phyloP scores from a whole-genome alignment of 345 rosid species.

The Syzygium aqueum region DNA sequence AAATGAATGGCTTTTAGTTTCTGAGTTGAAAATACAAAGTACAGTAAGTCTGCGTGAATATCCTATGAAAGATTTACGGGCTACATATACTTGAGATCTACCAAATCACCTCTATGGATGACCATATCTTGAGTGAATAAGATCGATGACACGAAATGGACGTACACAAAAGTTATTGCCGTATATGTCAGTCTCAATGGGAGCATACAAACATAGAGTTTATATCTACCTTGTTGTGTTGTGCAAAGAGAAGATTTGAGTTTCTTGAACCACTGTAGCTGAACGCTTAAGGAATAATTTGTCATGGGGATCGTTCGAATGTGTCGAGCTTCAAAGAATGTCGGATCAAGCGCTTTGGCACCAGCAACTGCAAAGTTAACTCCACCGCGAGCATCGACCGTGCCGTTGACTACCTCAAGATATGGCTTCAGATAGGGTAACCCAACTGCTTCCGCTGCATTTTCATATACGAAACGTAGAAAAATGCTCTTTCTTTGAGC shows the following conservation, averaged over 20 bases:
- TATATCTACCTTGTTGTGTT: conserved; percentile 24
- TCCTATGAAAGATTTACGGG: not conserved
- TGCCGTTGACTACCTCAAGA: conserved; percentile 15
- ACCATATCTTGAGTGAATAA: not conserved
- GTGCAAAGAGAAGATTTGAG: conserved; percentile 43
- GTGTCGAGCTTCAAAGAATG: conserved; percentile 19
- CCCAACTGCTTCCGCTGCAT: conserved; percentile 53
- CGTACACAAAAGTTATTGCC: not conserved
- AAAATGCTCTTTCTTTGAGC: not conserved
- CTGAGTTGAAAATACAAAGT: not conserved
- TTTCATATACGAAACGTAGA: not conserved
- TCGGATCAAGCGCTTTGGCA: conserved; percentile 45
- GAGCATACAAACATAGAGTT: not conserved
- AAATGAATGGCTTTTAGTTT: too few species aligned
- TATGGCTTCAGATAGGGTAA: conserved; percentile 47
- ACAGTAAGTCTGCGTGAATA: not conserved
- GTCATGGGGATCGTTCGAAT: conserved; percentile 29
- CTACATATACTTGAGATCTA: not conserved
- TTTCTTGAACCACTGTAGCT: conserved; percentile 59
- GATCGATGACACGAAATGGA: not conserved
- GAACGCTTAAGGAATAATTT: conserved; percentile 34
- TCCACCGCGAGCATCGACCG: conserved; percentile 14
- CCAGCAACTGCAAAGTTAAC: conserved; percentile 67
- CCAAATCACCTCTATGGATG: not conserved
- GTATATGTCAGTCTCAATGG: not conserved